These are phyloP conservation scores for Populus davidiana DNA, from an alignment of 345 rosid species.

Conservation along the genomic window DNA sequence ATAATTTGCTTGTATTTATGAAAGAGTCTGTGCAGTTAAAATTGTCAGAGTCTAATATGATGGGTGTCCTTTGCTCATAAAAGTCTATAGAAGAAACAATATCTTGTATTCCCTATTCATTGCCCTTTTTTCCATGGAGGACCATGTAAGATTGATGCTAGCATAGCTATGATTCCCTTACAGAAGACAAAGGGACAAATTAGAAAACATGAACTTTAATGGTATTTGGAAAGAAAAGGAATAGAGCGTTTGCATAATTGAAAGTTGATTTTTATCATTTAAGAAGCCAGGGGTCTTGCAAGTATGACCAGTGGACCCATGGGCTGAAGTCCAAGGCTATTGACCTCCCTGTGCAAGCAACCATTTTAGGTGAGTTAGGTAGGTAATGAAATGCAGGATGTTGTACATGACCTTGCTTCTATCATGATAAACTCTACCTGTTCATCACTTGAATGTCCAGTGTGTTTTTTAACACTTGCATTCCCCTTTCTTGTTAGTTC, in stretches of 20 bases:
- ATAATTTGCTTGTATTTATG: not conserved
- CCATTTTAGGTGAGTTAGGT: not conserved
- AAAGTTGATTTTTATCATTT: not conserved
- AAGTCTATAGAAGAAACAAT: not conserved
- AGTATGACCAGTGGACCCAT: not conserved
- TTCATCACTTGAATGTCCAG: not conserved
- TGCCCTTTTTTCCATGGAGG: not conserved
- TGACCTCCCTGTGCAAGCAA: not conserved
- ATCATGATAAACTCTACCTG: not conserved
- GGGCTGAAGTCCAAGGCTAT: not conserved
- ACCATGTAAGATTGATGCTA: not conserved
- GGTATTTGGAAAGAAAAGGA: not conserved
- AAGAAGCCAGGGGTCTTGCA: not conserved
- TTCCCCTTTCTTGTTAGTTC: constrained; percentile 34
- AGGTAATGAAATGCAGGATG: not conserved
- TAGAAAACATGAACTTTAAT: not conserved
- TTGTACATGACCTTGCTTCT: not conserved
- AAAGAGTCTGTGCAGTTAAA: not conserved
- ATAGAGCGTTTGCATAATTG: not conserved
- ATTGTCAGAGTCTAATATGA: not conserved
- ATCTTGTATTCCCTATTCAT: not conserved
- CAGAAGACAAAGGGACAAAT: not conserved
- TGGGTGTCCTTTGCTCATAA: not conserved
- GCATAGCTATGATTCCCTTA: not conserved
- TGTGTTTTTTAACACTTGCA: constrained; percentile 4